phyloP scores from a whole-genome alignment of 129 eudicot genomes.

The Flaveria ramosissima region DNA sequence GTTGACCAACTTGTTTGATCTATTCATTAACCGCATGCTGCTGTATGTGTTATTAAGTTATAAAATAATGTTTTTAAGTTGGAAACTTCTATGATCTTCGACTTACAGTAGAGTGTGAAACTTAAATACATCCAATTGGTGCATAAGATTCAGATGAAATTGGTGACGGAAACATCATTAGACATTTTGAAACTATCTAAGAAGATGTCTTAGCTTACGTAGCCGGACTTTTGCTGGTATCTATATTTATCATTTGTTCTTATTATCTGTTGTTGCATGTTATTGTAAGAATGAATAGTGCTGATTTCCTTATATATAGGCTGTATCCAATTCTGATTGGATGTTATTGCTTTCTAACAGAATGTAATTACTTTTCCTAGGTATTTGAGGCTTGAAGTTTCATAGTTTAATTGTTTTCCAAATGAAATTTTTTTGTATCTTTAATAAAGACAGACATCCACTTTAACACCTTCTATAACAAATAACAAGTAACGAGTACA shows the following conservation, averaged over 20 bases:
- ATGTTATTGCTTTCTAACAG: background rate
- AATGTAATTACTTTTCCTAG: constrained; percentile 4
- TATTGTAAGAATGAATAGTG: background rate
- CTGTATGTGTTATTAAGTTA: background rate
- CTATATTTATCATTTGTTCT: background rate
- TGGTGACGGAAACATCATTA: background rate
- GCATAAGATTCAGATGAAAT: constrained; percentile 7
- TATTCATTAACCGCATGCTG: background rate
- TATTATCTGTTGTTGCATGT: background rate
- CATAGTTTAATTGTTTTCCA: background rate
- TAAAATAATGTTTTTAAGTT: background rate
- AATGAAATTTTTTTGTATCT: background rate
- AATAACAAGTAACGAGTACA: constrained; percentile 4
- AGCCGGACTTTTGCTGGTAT: background rate
- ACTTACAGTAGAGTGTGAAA: background rate
- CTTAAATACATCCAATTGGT: background rate
- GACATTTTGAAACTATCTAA: background rate
- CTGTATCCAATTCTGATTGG: background rate
- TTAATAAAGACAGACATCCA: background rate
- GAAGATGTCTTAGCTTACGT: background rate
- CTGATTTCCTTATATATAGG: constrained; percentile 2
- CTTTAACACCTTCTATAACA: constrained; percentile 1
- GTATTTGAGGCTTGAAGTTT: background rate
- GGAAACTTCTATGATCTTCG: background rate
- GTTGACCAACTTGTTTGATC: constrained; percentile 37